These are phyloP conservation scores for Hydnomerulius pinastri DNA, from an alignment of 768 basidiomycete species.

Conservation along the genomic window DNA sequence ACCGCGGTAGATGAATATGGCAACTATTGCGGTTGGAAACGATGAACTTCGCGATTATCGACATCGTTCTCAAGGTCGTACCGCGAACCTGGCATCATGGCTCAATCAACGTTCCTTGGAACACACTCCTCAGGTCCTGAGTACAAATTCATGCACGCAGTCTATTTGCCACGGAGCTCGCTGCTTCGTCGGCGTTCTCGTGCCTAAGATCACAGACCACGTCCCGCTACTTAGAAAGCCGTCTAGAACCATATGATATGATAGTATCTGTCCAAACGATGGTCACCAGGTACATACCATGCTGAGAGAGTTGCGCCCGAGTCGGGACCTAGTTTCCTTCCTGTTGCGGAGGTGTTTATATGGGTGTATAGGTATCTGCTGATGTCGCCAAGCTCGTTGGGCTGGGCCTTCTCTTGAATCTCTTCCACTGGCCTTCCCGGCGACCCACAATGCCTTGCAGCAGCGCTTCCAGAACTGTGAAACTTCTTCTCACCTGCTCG, in stretches of 20 bases:
- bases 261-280: slow-evolving; percentile 7
- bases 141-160: slow-evolving; percentile 15
- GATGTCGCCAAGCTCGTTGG: too few species aligned
- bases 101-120: slow-evolving; percentile 14
- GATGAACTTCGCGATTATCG: slow-evolving; percentile 20
- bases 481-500: too few species aligned
- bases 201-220: slow-evolving; percentile 8
- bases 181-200: slow-evolving; percentile 8
- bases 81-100: slow-evolving; percentile 19
- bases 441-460: too few species aligned
- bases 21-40: slow-evolving; percentile 7
- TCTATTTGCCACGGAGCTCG: slow-evolving; percentile 8
- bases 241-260: slow-evolving; percentile 6
- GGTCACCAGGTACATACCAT: slow-evolving; percentile 2
- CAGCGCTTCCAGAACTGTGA: too few species aligned
- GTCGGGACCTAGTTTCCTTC: neutral
- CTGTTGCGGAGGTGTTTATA: too few species aligned
- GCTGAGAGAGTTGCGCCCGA: neutral
- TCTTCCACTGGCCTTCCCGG: too few species aligned
- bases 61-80: slow-evolving; percentile 15
- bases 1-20: slow-evolving; percentile 13
- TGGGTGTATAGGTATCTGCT: too few species aligned
- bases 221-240: neutral
- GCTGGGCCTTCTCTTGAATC: neutral
- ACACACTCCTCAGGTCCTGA: slow-evolving; percentile 11